A percentile compares a stretch with the other conserved stretches of the same genome.
Conservation (phyloP, 352 stramenopile species). For the Globisporangium orthogonon region DNA sequence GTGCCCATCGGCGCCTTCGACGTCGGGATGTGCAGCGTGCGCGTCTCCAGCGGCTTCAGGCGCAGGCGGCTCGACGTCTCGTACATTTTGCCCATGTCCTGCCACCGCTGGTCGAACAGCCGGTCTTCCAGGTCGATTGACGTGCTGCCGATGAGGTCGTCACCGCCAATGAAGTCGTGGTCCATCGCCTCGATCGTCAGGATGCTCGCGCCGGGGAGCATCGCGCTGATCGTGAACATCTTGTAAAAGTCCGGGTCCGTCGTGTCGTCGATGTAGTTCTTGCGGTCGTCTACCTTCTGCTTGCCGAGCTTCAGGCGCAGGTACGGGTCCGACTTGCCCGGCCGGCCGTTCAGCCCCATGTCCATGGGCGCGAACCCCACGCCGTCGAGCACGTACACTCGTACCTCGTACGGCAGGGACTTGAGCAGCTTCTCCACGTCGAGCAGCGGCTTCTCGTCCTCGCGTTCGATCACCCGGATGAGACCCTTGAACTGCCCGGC, state of each 20-base stretch:
- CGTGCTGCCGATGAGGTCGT: slow-evolving; percentile 92
- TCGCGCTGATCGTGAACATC: slow-evolving; percentile 77
- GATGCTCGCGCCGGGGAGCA: slow-evolving; percentile 80
- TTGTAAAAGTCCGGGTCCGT: slow-evolving; percentile 91
- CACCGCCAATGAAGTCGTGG: slow-evolving; percentile 83
- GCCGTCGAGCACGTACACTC: slow-evolving; percentile 86
- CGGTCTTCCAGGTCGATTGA: slow-evolving; percentile 92
- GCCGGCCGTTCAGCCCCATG: slow-evolving; percentile 67
- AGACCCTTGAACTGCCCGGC: slow-evolving; percentile 89
- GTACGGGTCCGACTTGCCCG: slow-evolving; percentile 87
- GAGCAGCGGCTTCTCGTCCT: slow-evolving; percentile 78
- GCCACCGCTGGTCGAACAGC: slow-evolving; percentile 87
- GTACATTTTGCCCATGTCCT: slow-evolving; percentile 82
- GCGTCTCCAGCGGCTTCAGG: slow-evolving; percentile 74
- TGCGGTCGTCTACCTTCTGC: slow-evolving; percentile 81
- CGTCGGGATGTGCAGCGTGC: slow-evolving; percentile 82
- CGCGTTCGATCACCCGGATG: slow-evolving; percentile 79
- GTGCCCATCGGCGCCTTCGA: slow-evolving; percentile 80
- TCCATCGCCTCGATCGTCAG: slow-evolving; percentile 90
- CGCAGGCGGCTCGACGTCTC: slow-evolving; percentile 61
- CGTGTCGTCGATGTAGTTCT: slow-evolving; percentile 88
- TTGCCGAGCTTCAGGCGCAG: slow-evolving; percentile 82
- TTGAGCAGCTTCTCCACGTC: slow-evolving; percentile 63
- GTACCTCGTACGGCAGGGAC: slow-evolving; percentile 74
- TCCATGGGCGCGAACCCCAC: slow-evolving; percentile 86